phyloP scores from a whole-genome alignment of 1,284 basidiomycete species.

The Mycocalia duriaeana region DNA sequence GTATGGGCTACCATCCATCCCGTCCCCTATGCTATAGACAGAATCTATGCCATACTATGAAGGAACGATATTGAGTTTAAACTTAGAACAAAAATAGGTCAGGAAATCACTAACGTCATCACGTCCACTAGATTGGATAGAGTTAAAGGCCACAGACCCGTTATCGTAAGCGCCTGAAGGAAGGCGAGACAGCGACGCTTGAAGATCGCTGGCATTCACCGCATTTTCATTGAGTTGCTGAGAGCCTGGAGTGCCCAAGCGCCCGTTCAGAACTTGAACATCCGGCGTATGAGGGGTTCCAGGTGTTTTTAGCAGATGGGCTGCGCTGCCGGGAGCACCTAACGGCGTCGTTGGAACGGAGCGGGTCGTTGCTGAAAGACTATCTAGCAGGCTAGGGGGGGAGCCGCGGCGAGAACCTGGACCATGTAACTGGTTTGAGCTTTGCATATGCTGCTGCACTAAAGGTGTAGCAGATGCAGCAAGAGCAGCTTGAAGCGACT shows the following conservation, averaged over 20 bases:
- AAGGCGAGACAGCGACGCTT: constrained; percentile 65
- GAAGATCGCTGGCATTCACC: constrained; percentile 49
- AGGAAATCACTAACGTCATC: constrained; percentile 50
- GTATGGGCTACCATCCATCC: constrained; percentile 51
- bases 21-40: constrained; percentile 50
- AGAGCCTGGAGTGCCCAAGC: constrained; percentile 49
- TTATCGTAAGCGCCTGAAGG: constrained; percentile 56
- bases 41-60: constrained; percentile 56
- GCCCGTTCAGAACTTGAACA: constrained; percentile 50
- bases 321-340: constrained; percentile 42
- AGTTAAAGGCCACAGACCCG: constrained; percentile 45
- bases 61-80: constrained; percentile 5
- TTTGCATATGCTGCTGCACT: constrained; percentile 57
- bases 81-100: constrained; percentile 6
- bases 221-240: constrained; percentile 45
- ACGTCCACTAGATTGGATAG: constrained; percentile 41
- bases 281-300: constrained; percentile 67
- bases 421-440: constrained; percentile 32
- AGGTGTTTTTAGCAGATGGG: constrained; percentile 58
- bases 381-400: constrained; percentile 58
- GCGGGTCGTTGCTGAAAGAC: constrained; percentile 55
- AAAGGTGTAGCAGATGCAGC: constrained; percentile 63
- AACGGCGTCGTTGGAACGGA: constrained; percentile 76
- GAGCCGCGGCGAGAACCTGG: constrained; percentile 66
- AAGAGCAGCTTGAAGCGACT: constrained; percentile 40